Base-by-base conservation (phyloP, 331 rosid genomes). In the Quercus phellos region DNA sequence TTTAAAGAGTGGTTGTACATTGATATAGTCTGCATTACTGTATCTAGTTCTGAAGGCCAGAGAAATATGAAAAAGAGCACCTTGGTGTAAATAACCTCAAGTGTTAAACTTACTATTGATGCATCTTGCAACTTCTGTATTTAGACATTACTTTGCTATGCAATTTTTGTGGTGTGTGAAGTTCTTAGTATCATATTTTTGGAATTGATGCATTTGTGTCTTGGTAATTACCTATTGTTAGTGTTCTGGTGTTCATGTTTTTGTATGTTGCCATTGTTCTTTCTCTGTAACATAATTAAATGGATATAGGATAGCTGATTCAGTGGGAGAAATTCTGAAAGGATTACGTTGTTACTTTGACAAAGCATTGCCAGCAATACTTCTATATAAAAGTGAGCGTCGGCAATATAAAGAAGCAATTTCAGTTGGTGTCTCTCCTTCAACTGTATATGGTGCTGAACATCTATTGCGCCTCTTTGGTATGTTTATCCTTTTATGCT, bases 401-500 rank as follows among this genome's bases (percentile, higher is more conserved):
- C 81, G 72, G 68, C 99, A 94, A 76, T 92, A 78, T 72, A 87
- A 83, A 72, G 90, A 90, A 85, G 89, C 87, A 69, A 82, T 92
- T 43, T 58, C 82, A 29, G 67, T 82, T 58, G 81, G 83, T 80
- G 70, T 74, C 59, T 59, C 79, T 75, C 99, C 97, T 58, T 89
- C 98, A 72, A 55, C 89, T 71, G 79, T 92, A 70, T 92, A 94
- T 46, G 99, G 99, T 29, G 97, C 99, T 51, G 98, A 94, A 81
- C 98, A 94, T 90, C 88, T 94, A 73, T 75, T 94, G 66, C 97
- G 97, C 35, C 98, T 87, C 64, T 92, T 92, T 42, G 97, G 98
- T 94, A 92, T 58, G 85, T 77, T 73, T 29, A 2, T 68, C 77
- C 63, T 21, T 71, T 58, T 58, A 58, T 58, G 64, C 64, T 21